These are phyloP conservation scores for Thielaviopsis euricoi DNA, from an alignment of 2,329 filamentous ascomycete genomes.

Conservation along the genomic window DNA sequence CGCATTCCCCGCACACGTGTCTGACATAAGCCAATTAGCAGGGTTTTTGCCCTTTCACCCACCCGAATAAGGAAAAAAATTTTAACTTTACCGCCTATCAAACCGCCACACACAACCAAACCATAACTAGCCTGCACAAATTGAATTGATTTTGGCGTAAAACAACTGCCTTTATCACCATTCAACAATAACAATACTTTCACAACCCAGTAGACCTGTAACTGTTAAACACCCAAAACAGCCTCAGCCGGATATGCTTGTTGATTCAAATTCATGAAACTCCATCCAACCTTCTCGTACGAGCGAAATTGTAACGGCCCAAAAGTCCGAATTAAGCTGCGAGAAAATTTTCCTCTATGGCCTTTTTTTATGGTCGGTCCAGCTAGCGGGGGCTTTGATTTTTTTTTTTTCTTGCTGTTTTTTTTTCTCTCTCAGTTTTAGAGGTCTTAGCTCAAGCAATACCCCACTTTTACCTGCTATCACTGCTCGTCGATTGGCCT, in stretches of 20 bases:
- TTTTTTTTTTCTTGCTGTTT: conserved; percentile 14
- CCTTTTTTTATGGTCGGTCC: too few species aligned
- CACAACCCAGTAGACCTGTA: neutral
- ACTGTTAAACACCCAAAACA: neutral
- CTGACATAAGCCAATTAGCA: conserved; percentile 7
- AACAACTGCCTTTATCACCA: neutral
- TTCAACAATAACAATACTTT: neutral
- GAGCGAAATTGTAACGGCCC: neutral
- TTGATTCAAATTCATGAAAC: neutral
- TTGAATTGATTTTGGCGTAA: neutral
- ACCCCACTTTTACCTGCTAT: neutral
- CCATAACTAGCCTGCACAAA: too few species aligned
- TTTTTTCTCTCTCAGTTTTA: conserved; percentile 5
- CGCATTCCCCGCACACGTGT: neutral
- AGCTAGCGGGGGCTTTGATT: conserved; percentile 6
- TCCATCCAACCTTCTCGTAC: neutral
- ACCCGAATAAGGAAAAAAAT: neutral
- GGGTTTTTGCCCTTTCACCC: conserved; percentile 9
- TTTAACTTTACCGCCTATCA: neutral
- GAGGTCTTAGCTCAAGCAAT: conserved; percentile 5
- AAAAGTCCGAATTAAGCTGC: neutral
- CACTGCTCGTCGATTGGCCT: neutral
- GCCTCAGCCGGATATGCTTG: neutral
- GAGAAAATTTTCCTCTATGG: too few species aligned
- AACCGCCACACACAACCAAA: neutral